phyloP scores from a whole-genome alignment of 2,329 filamentous ascomycete genomes.

The Xylaria multiplex region DNA sequence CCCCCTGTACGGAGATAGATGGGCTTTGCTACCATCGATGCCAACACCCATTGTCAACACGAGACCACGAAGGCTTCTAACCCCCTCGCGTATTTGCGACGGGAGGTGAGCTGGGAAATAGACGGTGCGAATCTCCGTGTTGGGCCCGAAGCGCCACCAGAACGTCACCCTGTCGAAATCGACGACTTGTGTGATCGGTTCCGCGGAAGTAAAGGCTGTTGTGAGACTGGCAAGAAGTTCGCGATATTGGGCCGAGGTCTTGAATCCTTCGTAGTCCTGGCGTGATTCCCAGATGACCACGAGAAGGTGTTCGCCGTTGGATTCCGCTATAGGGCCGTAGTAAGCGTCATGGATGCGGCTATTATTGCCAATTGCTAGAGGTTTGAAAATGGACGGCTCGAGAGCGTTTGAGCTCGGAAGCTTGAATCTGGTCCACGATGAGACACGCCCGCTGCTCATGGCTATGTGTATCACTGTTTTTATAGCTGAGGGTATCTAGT shows the following conservation, averaged over 20 bases:
- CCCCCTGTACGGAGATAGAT: conserved; percentile 29
- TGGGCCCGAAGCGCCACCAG: conserved; percentile 30
- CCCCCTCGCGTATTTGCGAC: conserved; percentile 17
- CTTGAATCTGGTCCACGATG: conserved; percentile 29
- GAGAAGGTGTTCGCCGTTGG: conserved; percentile 18
- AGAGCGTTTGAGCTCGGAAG: conserved; percentile 5
- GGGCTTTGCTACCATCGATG: conserved; percentile 24
- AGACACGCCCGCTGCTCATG: conserved; percentile 20
- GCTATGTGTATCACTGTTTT: not conserved
- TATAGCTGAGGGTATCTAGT: too few relatives aligned
- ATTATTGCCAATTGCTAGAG: conserved; percentile 1
- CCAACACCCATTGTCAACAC: conserved; percentile 27
- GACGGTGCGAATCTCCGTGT: conserved; percentile 32
- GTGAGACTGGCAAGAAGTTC: conserved; percentile 19
- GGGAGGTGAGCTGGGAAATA: conserved; percentile 24
- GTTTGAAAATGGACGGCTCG: conserved; percentile 21
- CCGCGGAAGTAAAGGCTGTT: not conserved
- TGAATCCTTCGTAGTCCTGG: conserved; percentile 20
- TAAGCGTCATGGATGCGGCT: conserved; percentile 14
- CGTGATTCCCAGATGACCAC: conserved; percentile 27
- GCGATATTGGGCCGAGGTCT: conserved; percentile 12
- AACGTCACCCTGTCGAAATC: conserved; percentile 31
- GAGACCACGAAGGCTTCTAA: conserved; percentile 21
- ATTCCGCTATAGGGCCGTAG: conserved; percentile 22
- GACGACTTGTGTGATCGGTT: conserved; percentile 21